Percentiles rank a stretch among this genome's conserved stretches.
Evolutionary conservation across 208 protist species (phyloP).

Genomic region (Endotrypanum monterogeii): DNA sequence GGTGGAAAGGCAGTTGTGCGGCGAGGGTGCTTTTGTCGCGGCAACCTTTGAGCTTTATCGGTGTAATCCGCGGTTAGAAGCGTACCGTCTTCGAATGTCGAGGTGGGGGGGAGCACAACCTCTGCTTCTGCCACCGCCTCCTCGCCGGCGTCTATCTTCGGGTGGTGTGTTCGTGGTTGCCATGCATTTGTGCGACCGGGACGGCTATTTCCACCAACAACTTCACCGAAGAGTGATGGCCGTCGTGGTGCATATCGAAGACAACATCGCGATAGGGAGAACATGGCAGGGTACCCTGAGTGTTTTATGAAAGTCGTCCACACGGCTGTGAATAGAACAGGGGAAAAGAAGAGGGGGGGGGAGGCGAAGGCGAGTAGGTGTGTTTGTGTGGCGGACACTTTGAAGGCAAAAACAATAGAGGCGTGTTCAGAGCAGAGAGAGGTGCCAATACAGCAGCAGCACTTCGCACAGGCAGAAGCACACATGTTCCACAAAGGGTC

Average conservation of each 20-base stretch:
- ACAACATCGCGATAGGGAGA: slow-evolving; percentile 6
- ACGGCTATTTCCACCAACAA: not conserved
- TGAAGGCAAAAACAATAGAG: not conserved
- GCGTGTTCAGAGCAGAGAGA: not conserved
- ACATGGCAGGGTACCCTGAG: not conserved
- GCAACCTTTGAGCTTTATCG: not conserved
- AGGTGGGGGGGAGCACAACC: slow-evolving; percentile 5
- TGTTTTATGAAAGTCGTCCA: not conserved
- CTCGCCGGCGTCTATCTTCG: not conserved
- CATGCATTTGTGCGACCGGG: not conserved
- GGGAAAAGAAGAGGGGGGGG: not conserved
- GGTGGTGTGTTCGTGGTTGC: not conserved
- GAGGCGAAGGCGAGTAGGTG: not conserved
- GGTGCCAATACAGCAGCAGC: no score
- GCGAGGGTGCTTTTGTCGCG: not conserved
- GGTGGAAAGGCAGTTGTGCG: not conserved
- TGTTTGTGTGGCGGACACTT: not conserved
- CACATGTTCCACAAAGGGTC: no score
- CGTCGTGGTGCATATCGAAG: slow-evolving; percentile 9
- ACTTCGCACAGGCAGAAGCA: no score
- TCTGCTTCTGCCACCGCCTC: slow-evolving; percentile 6
- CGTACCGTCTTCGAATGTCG: not conserved
- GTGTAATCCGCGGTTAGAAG: not conserved
- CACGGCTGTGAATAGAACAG: not conserved
- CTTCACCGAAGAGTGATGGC: not conserved